Conservation (phyloP, 495 filamentous ascomycete species). For the Penicillium silybi region DNA sequence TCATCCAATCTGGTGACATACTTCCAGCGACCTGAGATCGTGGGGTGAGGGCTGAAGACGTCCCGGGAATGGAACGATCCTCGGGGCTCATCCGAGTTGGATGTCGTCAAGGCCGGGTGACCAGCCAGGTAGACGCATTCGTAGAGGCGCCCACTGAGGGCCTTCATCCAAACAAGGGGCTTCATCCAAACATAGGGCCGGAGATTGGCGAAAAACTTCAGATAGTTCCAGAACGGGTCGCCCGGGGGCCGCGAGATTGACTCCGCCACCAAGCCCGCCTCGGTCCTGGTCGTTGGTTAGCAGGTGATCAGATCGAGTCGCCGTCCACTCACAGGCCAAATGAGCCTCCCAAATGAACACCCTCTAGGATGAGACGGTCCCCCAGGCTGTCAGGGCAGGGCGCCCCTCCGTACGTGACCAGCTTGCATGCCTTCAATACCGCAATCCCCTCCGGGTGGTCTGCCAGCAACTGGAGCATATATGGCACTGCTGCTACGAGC, state of each 20-base stretch:
- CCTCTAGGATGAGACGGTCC: constrained; percentile 43
- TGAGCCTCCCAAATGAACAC: constrained; percentile 45
- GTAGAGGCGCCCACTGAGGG: constrained; percentile 38
- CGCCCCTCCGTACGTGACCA: constrained; percentile 50
- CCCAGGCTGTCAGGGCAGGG: constrained; percentile 56
- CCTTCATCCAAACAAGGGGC: constrained; percentile 48
- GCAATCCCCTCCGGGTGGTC: constrained; percentile 46
- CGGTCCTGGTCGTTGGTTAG: constrained; percentile 36
- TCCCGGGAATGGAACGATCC: constrained; percentile 56
- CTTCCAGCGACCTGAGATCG: constrained; percentile 58
- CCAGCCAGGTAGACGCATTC: constrained; percentile 52
- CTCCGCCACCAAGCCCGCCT: constrained; percentile 49
- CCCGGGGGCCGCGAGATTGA: constrained; percentile 44
- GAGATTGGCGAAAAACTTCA: constrained; percentile 45
- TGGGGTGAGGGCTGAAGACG: constrained; percentile 59
- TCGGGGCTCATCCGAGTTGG: constrained; percentile 49
- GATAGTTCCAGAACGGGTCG: constrained; percentile 53
- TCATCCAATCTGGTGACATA: constrained; percentile 61
- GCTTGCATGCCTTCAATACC: constrained; percentile 39
- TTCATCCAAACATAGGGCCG: constrained; percentile 48
- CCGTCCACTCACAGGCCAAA: constrained; percentile 49
- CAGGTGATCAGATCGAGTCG: neutral
- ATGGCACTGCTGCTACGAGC: constrained; percentile 53
- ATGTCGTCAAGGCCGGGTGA: constrained; percentile 45
- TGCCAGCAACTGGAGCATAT: constrained; percentile 50